Base-by-base conservation (phyloP, 2,329 filamentous ascomycete species). In the Colletotrichum eremochloae region DNA sequence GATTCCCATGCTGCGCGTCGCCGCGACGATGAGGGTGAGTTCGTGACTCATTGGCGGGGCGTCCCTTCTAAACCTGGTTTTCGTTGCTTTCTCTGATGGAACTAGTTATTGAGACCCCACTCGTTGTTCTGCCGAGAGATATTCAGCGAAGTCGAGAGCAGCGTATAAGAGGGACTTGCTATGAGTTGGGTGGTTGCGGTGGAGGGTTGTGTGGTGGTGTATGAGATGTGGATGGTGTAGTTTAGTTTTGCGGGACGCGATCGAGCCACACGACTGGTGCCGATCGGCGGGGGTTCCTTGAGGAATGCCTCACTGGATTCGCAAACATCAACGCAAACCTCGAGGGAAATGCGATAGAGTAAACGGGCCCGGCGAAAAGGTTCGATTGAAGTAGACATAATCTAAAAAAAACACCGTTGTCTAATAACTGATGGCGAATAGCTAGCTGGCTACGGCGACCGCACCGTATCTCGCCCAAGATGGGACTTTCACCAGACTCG, bases 11-110 rank as follows among this genome's bases (percentile, higher is more conserved):
- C 86, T 90, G 64, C 92, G 91, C n/a, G 95, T 97, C 24, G 95
- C 92, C n/a, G 94, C 96, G 77, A 98, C 94, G 81, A 98, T 93
- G 77, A 98, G 89, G n/a, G 94, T 98, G 66, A 98, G 85, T 75
- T 94, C 91, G 73, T 75, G 53, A 63, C 58, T 67, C 63, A 74
- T 71, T 71, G 58, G 48, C 20, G 2, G 57, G 3, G 2, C 31
- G 5, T 40, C 20, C 9, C 20, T 53, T 38, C 12, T 18, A 8
- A 20, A 12, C 15, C 18, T 12, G 15, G 15, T 6, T 12, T 33
- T 15, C 0, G n/a, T 7, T 40, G 18, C 15, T 52, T n/a, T 29
- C 61, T 40, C 50, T 20, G 15, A 14, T 33, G 33, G 3, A 42
- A 31, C 7, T 9, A 5, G 24, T 42, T 2, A 14, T 15, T 42